Evolutionary conservation across 2,329 filamentous ascomycete genomes (phyloP), one percentile per base, ranked within the genome.

Genomic region (Xylariaceae sp.): DNA sequence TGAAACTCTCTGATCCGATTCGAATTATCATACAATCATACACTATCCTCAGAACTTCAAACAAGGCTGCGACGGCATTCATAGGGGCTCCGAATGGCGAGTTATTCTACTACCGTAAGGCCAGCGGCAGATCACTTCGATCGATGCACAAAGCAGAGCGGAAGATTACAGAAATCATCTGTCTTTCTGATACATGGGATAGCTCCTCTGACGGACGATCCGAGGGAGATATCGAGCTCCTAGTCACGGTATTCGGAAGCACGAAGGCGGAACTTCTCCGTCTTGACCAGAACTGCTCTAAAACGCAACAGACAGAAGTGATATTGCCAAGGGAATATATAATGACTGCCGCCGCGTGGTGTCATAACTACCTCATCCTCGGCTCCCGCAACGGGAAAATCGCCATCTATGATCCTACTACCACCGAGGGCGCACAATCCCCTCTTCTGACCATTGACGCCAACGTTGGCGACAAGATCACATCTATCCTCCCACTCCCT

Each of bases 381-480:
- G 84, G 84, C 9, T 83, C 82, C 0, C 75, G 83, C 1, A 77
- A 77, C 47, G 83, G 83, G 1, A 77, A 73, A 39, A 66, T 86
- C 4, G 73, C 77, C 2, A 59, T 78, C 10, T 75, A 77, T 51
- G 50, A 62, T 35, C 47, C 50, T 15, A 52, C 34, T 44, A 58
- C 57, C 45, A 57, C 57, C 0, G 65, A 70, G 3, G 66, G 63
- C 1, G 67, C 66, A 6, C 73, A 74, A 50, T 68, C 68, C 0
- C 66, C 68, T 1, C 58, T 73, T 4, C 63, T 72, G 11, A 72
- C 73, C 10, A 65, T 75, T 2, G 74, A 78, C 41, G 73, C 76
- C 17, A 76, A 73, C n/a, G 75, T 72, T 49, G 74, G 75, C 39
- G 81, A 95, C 67, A 82, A 88, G 6, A 83, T 96, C 49, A 93